Conservation (phyloP, 495 filamentous ascomycete genomes). For the Aspergillus mulundensis region DNA sequence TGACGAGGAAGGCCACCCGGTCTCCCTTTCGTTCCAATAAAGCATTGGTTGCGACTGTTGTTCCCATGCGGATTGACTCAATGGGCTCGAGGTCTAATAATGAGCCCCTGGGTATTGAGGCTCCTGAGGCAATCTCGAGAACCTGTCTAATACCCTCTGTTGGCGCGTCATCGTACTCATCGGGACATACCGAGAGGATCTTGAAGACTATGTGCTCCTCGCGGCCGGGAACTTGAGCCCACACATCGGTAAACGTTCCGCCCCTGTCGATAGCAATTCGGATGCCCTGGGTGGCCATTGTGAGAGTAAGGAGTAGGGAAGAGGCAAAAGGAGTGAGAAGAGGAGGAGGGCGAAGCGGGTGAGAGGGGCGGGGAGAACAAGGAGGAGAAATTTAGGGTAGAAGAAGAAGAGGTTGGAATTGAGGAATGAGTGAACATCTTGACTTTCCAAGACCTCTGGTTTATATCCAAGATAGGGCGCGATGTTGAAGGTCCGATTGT, state of each 20-base stretch:
- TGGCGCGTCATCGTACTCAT: slow-evolving; percentile 75
- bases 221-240: slow-evolving; percentile 27
- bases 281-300: slow-evolving; percentile 10
- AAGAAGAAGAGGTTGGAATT: background rate
- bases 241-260: slow-evolving; percentile 26
- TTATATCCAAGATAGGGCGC: background rate
- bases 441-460: background rate
- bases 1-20: slow-evolving; percentile 78
- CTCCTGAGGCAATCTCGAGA: slow-evolving; percentile 42
- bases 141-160: slow-evolving; percentile 81
- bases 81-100: slow-evolving; percentile 24
- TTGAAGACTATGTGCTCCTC: slow-evolving; percentile 66
- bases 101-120: slow-evolving; percentile 52
- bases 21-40: slow-evolving; percentile 87
- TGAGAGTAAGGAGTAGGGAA: background rate
- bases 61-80: slow-evolving; percentile 64
- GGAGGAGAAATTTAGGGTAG: too few relatives aligned
- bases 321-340: background rate
- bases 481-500: background rate
- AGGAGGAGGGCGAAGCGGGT: background rate
- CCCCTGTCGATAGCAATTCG: slow-evolving; percentile 21
- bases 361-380: too few relatives aligned
- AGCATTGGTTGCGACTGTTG: slow-evolving; percentile 79
- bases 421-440: background rate
- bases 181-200: slow-evolving; percentile 71